A percentile compares a stretch with the other conserved stretches of the same genome.
Evolutionary conservation across 2,329 filamentous ascomycete species (phyloP).

Genomic region (Basipetospora chlamydospora): DNA sequence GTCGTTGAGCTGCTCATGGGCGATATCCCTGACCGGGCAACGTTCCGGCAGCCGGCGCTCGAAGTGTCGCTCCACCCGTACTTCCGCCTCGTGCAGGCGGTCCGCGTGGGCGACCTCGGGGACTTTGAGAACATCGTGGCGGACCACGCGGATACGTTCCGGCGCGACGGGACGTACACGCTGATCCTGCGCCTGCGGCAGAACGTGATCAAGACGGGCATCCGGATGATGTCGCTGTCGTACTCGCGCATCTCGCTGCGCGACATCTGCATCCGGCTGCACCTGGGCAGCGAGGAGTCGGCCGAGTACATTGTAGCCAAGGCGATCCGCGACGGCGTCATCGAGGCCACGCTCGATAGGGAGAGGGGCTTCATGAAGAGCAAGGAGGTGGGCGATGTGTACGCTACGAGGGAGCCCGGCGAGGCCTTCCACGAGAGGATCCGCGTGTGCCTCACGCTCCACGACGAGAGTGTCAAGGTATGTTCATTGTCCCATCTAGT

Average conservation of each 20-base stretch:
- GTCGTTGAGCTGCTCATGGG: slow-evolving; percentile 97
- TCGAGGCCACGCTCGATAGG: slow-evolving; percentile 86
- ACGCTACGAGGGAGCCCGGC: slow-evolving; percentile 86
- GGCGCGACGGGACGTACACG: slow-evolving; percentile 87
- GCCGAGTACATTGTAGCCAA: slow-evolving; percentile 99
- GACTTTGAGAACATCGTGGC: slow-evolving; percentile 82
- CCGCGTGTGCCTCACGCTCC: slow-evolving; percentile 73
- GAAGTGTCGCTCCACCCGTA: slow-evolving; percentile 85
- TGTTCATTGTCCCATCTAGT: slow-evolving; percentile 13
- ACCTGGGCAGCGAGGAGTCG: slow-evolving; percentile 88
- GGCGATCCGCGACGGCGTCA: slow-evolving; percentile 92
- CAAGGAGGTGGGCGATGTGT: slow-evolving; percentile 90
- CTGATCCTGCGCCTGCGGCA: slow-evolving; percentile 87
- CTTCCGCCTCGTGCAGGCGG: slow-evolving; percentile 84
- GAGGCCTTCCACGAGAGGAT: slow-evolving; percentile 98
- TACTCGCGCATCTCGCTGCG: slow-evolving; percentile 95
- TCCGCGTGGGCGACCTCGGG: slow-evolving; percentile 89
- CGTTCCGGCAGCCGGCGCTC: slow-evolving; percentile 79
- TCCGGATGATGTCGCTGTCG: slow-evolving; percentile 96
- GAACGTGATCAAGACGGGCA: slow-evolving; percentile 98
- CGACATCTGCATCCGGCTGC: slow-evolving; percentile 91
- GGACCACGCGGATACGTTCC: slow-evolving; percentile 70
- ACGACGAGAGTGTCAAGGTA: slow-evolving; percentile 98
- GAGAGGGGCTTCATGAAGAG: slow-evolving; percentile 98
- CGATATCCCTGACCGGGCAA: slow-evolving; percentile 88